These are phyloP conservation scores for Terana coerulea DNA, from an alignment of 768 basidiomycete species.

Conservation along the genomic window DNA sequence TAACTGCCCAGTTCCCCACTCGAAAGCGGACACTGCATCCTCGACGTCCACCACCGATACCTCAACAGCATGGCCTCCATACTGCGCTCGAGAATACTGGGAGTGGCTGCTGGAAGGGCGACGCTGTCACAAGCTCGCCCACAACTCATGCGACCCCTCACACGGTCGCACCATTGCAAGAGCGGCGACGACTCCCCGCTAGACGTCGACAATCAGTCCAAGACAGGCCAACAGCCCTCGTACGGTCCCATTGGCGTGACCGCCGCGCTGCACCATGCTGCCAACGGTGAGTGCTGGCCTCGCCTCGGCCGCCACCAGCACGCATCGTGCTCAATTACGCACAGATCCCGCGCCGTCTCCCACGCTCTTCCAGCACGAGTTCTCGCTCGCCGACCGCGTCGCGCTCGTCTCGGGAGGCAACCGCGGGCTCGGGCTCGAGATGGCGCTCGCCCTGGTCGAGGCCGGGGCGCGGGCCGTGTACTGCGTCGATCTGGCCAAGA, in stretches of 20 bases:
- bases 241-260: conserved; percentile 60
- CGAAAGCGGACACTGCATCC: not conserved
- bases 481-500: conserved; percentile 58
- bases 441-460: conserved; percentile 71
- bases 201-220: conserved; percentile 24
- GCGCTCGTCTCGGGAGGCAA: conserved; percentile 38
- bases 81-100: not conserved
- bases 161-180: conserved; percentile 10
- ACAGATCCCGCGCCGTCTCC: conserved; percentile 17
- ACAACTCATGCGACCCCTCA: not conserved
- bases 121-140: not conserved
- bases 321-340: not conserved
- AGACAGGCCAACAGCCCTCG: conserved; percentile 39
- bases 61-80: not conserved
- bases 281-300: conserved; percentile 18
- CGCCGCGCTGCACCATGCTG: conserved; percentile 44
- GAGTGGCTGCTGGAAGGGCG: not conserved
- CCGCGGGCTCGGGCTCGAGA: conserved; percentile 74
- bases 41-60: not conserved
- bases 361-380: conserved; percentile 25
- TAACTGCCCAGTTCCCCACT: not conserved
- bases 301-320: not conserved
- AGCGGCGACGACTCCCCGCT: conserved; percentile 12
- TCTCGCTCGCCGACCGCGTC: conserved; percentile 31
- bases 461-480: conserved; percentile 65